phyloP scores from a whole-genome alignment of 2,329 filamentous ascomycete genomes.

The Nemania serpens region DNA sequence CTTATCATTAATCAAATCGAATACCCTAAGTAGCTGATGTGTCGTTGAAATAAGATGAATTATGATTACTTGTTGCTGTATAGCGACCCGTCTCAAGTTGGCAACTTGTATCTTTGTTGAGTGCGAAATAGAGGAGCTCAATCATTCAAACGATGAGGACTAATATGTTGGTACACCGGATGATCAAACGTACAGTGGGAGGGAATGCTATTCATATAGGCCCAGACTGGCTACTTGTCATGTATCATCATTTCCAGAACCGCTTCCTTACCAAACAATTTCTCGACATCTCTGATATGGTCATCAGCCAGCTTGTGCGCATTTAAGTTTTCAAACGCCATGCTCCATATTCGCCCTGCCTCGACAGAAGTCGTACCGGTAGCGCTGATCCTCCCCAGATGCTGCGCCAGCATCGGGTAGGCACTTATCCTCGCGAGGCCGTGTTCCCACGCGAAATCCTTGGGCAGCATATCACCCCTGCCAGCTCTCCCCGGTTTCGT shows the following conservation, averaged over 20 bases:
- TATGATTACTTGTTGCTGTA: too few species aligned
- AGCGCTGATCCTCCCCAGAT: conserved; percentile 38
- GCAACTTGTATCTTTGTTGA: too few species aligned
- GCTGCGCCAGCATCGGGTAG: conserved; percentile 43
- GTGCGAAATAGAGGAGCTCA: too few species aligned
- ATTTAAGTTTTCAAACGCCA: conserved; percentile 39
- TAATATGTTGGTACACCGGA: neutral
- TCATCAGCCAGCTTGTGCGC: conserved; percentile 30
- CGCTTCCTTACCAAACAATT: conserved; percentile 33
- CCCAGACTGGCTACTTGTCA: neutral
- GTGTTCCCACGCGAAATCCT: conserved; percentile 38
- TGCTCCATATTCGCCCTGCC: conserved; percentile 41
- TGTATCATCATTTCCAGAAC: conserved; percentile 7
- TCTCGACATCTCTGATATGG: conserved; percentile 33
- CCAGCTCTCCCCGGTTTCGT: conserved; percentile 28
- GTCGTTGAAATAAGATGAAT: too few species aligned
- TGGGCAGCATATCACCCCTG: conserved; percentile 40
- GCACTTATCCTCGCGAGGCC: conserved; percentile 40
- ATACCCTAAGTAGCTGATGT: too few species aligned
- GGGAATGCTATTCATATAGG: neutral
- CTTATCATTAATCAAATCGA: too few species aligned
- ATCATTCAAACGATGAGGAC: too few species aligned
- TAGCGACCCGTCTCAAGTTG: too few species aligned
- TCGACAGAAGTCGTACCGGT: conserved; percentile 39
- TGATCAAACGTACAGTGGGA: neutral